These are phyloP conservation scores for Paxillus rubicundulus DNA, from an alignment of 768 basidiomycete genomes.

Conservation along the genomic window DNA sequence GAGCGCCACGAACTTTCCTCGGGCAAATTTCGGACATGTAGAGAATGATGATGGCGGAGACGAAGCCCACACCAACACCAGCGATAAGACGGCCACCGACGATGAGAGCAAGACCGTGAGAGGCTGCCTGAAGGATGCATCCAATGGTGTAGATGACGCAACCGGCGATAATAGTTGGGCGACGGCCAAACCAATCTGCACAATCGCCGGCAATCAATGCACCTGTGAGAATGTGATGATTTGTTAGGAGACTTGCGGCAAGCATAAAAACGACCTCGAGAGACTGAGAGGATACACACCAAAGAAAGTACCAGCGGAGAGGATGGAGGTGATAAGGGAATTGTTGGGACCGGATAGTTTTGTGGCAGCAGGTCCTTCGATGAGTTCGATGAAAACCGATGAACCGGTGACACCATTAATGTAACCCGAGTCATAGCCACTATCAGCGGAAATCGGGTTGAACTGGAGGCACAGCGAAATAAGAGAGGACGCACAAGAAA, in stretches of 20 bases:
- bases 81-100: slow-evolving; percentile 74
- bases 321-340: slow-evolving; percentile 55
- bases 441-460: slow-evolving; percentile 1
- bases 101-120: slow-evolving; percentile 53
- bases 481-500: slow-evolving; percentile 27
- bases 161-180: slow-evolving; percentile 44
- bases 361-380: slow-evolving; percentile 17
- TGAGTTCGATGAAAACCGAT: slow-evolving; percentile 14
- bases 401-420: slow-evolving; percentile 70
- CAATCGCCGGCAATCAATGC: slow-evolving; percentile 52
- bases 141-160: slow-evolving; percentile 58
- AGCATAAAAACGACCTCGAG: slow-evolving; percentile 18
- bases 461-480: background rate
- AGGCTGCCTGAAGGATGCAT: slow-evolving; percentile 63
- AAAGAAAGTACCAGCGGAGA: slow-evolving; percentile 84
- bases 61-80: slow-evolving; percentile 77
- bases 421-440: slow-evolving; percentile 80
- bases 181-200: slow-evolving; percentile 56
- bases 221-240: slow-evolving; percentile 25
- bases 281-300: slow-evolving; percentile 26
- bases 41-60: slow-evolving; percentile 64
- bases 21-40: slow-evolving; percentile 63
- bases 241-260: slow-evolving; percentile 1
- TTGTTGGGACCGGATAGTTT: slow-evolving; percentile 40
- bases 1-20: slow-evolving; percentile 71